A percentile compares a stretch with the other conserved stretches of the same genome.
Conservation (phyloP, 345 rosid genomes). For the Aegle marmelos region DNA sequence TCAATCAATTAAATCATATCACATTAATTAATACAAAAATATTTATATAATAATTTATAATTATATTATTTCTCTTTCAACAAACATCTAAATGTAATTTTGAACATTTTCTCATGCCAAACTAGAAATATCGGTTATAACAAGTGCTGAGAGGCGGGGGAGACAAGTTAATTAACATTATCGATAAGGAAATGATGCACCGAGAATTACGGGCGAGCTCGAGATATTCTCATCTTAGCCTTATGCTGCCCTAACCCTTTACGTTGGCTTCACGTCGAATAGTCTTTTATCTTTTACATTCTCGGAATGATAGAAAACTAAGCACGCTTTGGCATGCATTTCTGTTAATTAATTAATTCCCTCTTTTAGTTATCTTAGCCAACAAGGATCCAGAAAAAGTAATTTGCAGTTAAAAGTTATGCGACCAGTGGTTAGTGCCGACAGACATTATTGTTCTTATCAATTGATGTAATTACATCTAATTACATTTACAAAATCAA, state of each 20-base stretch:
- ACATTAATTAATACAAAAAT: too few relatives aligned
- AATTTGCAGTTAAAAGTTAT: neutral
- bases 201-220: slow-evolving; percentile 19
- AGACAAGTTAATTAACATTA: neutral
- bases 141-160: neutral
- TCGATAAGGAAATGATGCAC: neutral
- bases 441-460: slow-evolving; percentile 3
- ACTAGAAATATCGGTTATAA: neutral
- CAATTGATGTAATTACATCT: neutral
- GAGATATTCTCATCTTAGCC: neutral
- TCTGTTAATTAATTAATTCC: neutral
- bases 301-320: slow-evolving; percentile 36
- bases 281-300: slow-evolving; percentile 16
- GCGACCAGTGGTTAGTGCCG: neutral
- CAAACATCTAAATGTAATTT: too few relatives aligned
- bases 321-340: slow-evolving; percentile 37
- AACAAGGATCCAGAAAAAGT: neutral
- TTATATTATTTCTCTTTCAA: too few relatives aligned
- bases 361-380: neutral
- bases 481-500: neutral
- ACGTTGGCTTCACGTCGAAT: slow-evolving; percentile 46
- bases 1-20: too few relatives aligned
- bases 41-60: too few relatives aligned
- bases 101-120: neutral
- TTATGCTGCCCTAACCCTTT: neutral